Evolutionary conservation across 768 basidiomycete genomes (phyloP).

Genomic region (Lentinula detonsa): DNA sequence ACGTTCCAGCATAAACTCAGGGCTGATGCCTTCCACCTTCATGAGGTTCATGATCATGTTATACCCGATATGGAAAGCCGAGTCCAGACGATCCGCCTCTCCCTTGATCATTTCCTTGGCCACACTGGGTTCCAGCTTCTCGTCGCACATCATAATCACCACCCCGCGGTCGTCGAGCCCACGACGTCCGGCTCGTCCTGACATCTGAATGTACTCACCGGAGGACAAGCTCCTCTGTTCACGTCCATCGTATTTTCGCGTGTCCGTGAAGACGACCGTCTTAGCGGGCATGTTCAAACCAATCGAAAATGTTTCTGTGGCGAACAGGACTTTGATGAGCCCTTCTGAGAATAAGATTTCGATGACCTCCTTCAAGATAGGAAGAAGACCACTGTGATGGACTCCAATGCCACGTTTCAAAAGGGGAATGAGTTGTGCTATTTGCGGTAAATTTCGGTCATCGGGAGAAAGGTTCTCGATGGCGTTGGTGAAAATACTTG

Average conservation of each 20-base stretch:
- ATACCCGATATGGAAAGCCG: slow-evolving; percentile 97
- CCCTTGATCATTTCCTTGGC: slow-evolving; percentile 99
- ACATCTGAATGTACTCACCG: slow-evolving; percentile 99
- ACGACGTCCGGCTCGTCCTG: slow-evolving; percentile 93
- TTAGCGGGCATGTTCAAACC: slow-evolving; percentile 99
- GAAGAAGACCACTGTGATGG: slow-evolving; percentile 95
- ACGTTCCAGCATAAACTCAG: slow-evolving; percentile 95
- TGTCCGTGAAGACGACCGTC: slow-evolving; percentile 95
- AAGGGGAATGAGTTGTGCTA: slow-evolving; percentile 85
- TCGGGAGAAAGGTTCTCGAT: slow-evolving; percentile 83
- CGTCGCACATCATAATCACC: slow-evolving; percentile 99
- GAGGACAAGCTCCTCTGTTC: slow-evolving; percentile 92
- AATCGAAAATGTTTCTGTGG: slow-evolving; percentile 98
- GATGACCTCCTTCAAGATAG: slow-evolving; percentile 97
- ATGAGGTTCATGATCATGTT: slow-evolving; percentile 99
- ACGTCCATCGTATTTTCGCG: slow-evolving; percentile 93
- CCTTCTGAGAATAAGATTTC: slow-evolving; percentile 99
- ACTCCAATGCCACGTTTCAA: slow-evolving; percentile 95
- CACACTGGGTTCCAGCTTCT: slow-evolving; percentile 87
- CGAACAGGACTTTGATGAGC: slow-evolving; percentile 95
- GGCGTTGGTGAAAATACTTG: slow-evolving; percentile 90
- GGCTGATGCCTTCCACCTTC: slow-evolving; percentile 97
- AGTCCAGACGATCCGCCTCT: slow-evolving; percentile 93
- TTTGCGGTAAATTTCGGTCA: slow-evolving; percentile 89
- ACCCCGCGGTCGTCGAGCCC: slow-evolving; percentile 98